Evolutionary conservation across 495 filamentous ascomycete species (phyloP), one percentile per base, ranked within the genome.

Genomic region (Xylaria castorea): DNA sequence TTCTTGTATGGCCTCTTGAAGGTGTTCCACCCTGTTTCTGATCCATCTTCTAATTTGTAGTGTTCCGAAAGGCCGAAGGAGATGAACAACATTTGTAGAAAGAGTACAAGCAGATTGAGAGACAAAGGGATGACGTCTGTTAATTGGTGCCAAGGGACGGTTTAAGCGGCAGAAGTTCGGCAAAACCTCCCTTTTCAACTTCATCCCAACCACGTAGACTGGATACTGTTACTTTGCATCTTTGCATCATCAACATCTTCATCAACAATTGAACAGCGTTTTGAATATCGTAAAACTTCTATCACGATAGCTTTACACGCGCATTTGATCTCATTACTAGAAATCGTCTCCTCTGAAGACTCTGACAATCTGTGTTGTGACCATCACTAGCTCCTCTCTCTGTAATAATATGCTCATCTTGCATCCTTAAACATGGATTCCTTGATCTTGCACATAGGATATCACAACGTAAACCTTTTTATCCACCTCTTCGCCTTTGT

Each of bases 1-100:
- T 85, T 44, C 83, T 74, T 6, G 74, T 68, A 48, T 85, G 83
- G 4, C 83, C 83, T 34, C 75, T 79, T 8, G 73, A 62, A 14
- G 72, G 58, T 34, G 50, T 51, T 18, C 72, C 61, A 6, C 76
- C 73, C 67, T 74, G 51, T 42, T 78, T 25, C 20, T 75, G 76
- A 66, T 85, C 80, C 83, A 85, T 85, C 30, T 40, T 51, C 53
- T 53, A 11, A 71, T 44, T 44, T 18, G 34, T 3, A 63, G 44
- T 27, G 11, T 63, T 25, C 20, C n/a, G 44, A 27, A 64, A 4
- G 38, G 36, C 27, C 8, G 40, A 44, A 14, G 18, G 25, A 44
- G n/a, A 51, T 1, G n/a, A 50, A 44, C 20, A 18, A 27, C n/a
- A 42, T 34, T 5, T 32, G n/a, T 22, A 40, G 2, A 27, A 16